Evolutionary conservation across 768 basidiomycete species (phyloP).

Genomic region (Pisolithus marmoratus): DNA sequence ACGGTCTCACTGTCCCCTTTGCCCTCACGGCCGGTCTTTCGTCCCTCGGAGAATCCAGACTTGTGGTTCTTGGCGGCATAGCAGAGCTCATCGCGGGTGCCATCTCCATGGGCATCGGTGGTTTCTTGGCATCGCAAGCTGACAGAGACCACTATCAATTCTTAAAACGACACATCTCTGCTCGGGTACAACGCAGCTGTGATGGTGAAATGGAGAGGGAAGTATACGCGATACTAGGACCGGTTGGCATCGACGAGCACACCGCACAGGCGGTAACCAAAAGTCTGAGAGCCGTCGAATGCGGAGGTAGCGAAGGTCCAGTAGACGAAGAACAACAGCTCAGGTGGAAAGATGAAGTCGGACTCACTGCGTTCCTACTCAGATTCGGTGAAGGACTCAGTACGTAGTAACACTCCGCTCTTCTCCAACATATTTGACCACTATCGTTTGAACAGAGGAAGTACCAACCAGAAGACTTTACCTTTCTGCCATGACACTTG

Average conservation of each 20-base stretch:
- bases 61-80: conserved; percentile 90
- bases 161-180: conserved; percentile 63
- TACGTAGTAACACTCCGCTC: conserved; percentile 31
- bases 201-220: conserved; percentile 96
- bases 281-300: conserved; percentile 64
- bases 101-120: conserved; percentile 97
- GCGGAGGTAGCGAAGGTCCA: conserved; percentile 24
- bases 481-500: conserved; percentile 91
- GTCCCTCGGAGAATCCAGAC: conserved; percentile 78
- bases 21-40: conserved; percentile 87
- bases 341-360: conserved; percentile 73
- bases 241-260: conserved; percentile 83
- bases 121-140: conserved; percentile 96
- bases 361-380: conserved; percentile 88
- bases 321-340: conserved; percentile 54
- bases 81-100: conserved; percentile 96
- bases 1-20: conserved; percentile 89
- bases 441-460: conserved; percentile 55
- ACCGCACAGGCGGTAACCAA: conserved; percentile 78
- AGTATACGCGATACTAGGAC: conserved; percentile 80
- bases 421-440: neutral
- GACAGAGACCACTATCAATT: conserved; percentile 94
- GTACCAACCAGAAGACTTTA: conserved; percentile 80
- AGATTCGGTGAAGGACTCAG: conserved; percentile 92
- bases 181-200: conserved; percentile 84